phyloP scores from a whole-genome alignment of 768 basidiomycete genomes.

The Boletus rubropictus region DNA sequence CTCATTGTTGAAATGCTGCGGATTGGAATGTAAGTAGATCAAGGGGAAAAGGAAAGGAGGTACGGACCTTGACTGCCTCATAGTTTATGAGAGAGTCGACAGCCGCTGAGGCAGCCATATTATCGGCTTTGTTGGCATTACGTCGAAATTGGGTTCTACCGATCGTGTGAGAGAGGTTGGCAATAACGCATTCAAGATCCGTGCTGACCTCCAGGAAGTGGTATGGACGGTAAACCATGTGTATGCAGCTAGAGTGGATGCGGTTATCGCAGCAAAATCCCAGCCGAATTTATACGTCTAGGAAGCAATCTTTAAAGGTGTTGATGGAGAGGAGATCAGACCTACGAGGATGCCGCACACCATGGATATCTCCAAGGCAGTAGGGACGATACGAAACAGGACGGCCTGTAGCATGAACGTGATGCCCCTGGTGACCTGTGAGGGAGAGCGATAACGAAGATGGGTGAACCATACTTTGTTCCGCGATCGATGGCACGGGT shows the following conservation, averaged over 20 bases:
- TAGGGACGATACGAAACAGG: conserved; percentile 91
- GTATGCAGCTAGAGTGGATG: conserved; percentile 79
- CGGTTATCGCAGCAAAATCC: conserved; percentile 92
- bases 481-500: conserved; percentile 96
- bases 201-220: conserved; percentile 84
- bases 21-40: not conserved
- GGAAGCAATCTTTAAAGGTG: not conserved
- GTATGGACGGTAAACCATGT: conserved; percentile 97
- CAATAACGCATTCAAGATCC: not conserved
- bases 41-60: not conserved
- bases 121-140: conserved; percentile 93
- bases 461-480: conserved; percentile 64
- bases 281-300: conserved; percentile 97
- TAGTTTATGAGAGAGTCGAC: conserved; percentile 97
- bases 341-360: conserved; percentile 94
- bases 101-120: conserved; percentile 88
- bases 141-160: conserved; percentile 85
- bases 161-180: not conserved
- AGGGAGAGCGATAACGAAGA: not conserved
- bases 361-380: conserved; percentile 91
- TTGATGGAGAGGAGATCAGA: not conserved
- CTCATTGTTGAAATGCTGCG: conserved; percentile 96
- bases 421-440: conserved; percentile 63
- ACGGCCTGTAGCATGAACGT: conserved; percentile 91
- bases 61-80: conserved; percentile 89